Evolutionary conservation across 2,329 filamentous ascomycete species (phyloP).

Genomic region (Monosporascus sp.): DNA sequence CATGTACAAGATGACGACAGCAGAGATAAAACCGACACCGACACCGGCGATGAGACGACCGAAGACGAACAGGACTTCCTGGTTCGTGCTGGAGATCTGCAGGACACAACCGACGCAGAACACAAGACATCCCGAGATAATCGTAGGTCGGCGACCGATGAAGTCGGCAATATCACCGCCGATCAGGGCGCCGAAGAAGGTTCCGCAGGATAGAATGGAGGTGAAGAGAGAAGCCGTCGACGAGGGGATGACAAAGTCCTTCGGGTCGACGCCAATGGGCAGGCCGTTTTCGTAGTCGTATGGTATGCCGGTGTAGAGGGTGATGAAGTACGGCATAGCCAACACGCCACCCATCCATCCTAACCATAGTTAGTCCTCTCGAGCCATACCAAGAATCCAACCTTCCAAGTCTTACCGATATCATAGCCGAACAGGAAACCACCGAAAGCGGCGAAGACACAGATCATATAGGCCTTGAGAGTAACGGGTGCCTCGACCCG

Average conservation of each 20-base stretch:
- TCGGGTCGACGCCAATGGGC: conserved; percentile 19
- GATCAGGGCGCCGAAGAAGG: conserved; percentile 60
- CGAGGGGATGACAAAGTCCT: conserved; percentile 37
- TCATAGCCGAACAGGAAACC: conserved; percentile 78
- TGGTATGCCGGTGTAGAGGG: conserved; percentile 33
- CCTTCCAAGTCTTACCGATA: conserved; percentile 45
- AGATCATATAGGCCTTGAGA: conserved; percentile 62
- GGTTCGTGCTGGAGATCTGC: conserved; percentile 48
- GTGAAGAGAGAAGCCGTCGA: conserved; percentile 55
- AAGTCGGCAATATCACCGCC: conserved; percentile 62
- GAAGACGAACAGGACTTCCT: conserved; percentile 50
- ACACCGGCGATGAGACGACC: conserved; percentile 60
- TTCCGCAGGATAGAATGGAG: conserved; percentile 59
- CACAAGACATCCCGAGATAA: conserved; percentile 54
- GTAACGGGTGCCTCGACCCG: conserved; percentile 65
- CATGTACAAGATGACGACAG: conserved; percentile 68
- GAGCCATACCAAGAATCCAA: conserved; percentile 31
- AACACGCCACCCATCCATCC: conserved; percentile 50
- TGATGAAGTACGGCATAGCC: conserved; percentile 33
- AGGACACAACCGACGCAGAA: conserved; percentile 55
- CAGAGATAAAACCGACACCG: conserved; percentile 63
- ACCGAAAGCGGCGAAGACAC: conserved; percentile 65
- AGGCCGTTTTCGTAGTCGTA: conserved; percentile 22
- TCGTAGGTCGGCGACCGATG: conserved; percentile 54
- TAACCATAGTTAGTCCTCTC: conserved; percentile 7